phyloP scores from a whole-genome alignment of 495 filamentous ascomycete genomes.

The Penicillium canariense region DNA sequence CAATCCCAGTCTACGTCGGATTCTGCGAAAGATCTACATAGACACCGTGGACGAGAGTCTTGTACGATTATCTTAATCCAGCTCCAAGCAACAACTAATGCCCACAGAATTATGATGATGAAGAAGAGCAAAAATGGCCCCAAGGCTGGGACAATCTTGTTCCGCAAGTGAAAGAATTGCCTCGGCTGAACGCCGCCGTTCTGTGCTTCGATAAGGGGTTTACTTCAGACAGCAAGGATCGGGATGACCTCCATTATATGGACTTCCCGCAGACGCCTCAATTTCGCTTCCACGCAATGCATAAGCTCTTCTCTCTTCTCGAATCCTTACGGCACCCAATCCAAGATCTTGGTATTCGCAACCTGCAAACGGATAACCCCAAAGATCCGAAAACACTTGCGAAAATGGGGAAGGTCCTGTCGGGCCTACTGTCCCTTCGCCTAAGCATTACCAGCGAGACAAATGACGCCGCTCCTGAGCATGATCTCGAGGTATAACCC shows the following conservation, averaged over 20 bases:
- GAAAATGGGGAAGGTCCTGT: not conserved
- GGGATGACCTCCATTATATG: not conserved
- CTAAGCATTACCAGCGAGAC: constrained; percentile 19
- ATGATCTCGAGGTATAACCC: constrained; percentile 16
- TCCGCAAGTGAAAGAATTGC: constrained; percentile 9
- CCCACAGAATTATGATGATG: constrained; percentile 6
- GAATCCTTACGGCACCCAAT: constrained; percentile 7
- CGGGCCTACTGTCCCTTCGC: constrained; percentile 18
- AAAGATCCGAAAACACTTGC: constrained; percentile 1
- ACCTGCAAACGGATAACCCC: constrained; percentile 18
- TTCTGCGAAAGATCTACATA: constrained; percentile 10
- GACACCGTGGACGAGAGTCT: constrained; percentile 10
- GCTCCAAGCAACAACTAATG: constrained; percentile 8
- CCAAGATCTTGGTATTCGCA: constrained; percentile 19
- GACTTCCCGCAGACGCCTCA: not conserved
- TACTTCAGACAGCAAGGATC: not conserved
- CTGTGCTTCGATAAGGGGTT: constrained; percentile 22
- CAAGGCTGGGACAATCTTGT: constrained; percentile 5
- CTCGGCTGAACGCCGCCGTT: constrained; percentile 16
- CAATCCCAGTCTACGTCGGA: constrained; percentile 8
- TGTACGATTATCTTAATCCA: constrained; percentile 8
- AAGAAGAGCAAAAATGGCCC: constrained; percentile 6
- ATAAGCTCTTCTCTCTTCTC: constrained; percentile 5
- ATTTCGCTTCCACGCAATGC: constrained; percentile 16
- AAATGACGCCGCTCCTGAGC: constrained; percentile 9